A percentile compares a stretch with the other conserved stretches of the same genome.
phyloP scores from a whole-genome alignment of 306 rosid species.

The Prosopis cineraria region DNA sequence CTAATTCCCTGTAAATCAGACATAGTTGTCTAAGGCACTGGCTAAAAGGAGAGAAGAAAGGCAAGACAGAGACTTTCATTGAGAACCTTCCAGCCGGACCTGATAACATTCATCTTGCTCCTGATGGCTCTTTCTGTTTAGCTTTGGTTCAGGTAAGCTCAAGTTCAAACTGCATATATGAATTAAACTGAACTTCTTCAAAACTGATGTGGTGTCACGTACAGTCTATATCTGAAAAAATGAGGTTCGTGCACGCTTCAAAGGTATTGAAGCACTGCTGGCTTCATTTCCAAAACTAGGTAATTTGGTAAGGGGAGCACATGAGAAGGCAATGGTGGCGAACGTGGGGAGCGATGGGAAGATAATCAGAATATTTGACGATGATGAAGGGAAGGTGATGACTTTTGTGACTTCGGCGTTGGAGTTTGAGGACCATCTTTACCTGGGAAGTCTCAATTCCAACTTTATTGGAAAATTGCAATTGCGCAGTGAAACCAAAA shows the following conservation, averaged over 20 bases:
- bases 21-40: conserved; percentile 50
- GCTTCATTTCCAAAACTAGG: conserved; percentile 58
- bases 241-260: conserved; percentile 54
- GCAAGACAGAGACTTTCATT: conserved; percentile 47
- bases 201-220: not conserved
- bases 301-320: conserved; percentile 27
- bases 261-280: conserved; percentile 54
- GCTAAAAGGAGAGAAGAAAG: conserved; percentile 52
- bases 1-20: conserved; percentile 27
- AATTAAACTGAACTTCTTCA: not conserved
- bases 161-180: not conserved
- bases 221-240: conserved; percentile 39
- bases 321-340: conserved; percentile 51
- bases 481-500: not conserved
- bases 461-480: conserved; percentile 70
- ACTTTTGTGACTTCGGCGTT: conserved; percentile 64
- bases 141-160: conserved; percentile 38
- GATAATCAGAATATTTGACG: conserved; percentile 54
- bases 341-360: conserved; percentile 66
- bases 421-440: conserved; percentile 74
- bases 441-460: conserved; percentile 64
- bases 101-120: conserved; percentile 60
- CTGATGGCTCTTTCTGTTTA: conserved; percentile 60
- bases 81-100: conserved; percentile 62
- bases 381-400: conserved; percentile 60